Evolutionary conservation across 192 early-diverging fungal genomes (phyloP).

Genomic region (Mortierella antarctica): DNA sequence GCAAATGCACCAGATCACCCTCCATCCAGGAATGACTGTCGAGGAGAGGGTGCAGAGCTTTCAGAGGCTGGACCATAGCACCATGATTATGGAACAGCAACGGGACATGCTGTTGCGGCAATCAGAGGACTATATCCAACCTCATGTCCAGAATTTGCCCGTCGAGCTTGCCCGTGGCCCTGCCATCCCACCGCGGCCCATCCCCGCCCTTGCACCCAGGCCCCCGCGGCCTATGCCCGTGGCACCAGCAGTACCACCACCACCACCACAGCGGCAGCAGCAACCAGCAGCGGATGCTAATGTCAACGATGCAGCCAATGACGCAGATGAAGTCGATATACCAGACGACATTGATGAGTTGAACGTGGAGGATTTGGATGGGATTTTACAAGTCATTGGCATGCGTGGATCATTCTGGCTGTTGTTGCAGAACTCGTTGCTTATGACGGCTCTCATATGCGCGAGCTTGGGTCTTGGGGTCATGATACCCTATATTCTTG

Average conservation of each 20-base stretch:
- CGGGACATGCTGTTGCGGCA: constrained; percentile 10
- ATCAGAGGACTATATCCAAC: constrained; percentile 3
- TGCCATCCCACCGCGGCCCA: not conserved
- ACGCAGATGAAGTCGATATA: not conserved
- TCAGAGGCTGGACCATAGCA: constrained; percentile 1
- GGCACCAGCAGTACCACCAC: not conserved
- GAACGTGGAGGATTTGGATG: constrained; percentile 73
- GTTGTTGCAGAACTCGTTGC: constrained; percentile 81
- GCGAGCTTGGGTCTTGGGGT: constrained; percentile 75
- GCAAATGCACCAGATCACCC: constrained; percentile 7
- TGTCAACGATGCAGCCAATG: not conserved
- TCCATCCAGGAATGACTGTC: constrained; percentile 1
- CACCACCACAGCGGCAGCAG: not conserved
- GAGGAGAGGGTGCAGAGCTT: constrained; percentile 9
- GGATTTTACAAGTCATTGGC: constrained; percentile 86
- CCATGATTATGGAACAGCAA: constrained; percentile 2
- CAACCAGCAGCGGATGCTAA: not conserved
- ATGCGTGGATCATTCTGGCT: constrained; percentile 84
- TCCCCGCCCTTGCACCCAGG: not conserved
- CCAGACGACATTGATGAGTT: constrained; percentile 61
- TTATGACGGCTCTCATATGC: constrained; percentile 79
- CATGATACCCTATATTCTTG: constrained; percentile 81
- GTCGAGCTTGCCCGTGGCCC: not conserved
- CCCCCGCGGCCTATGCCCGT: not conserved
- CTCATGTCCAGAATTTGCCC: too few relatives aligned